Percentiles rank a stretch among this genome's conserved stretches.
Evolutionary conservation across 169 alveolate species (phyloP).

Genomic region (Plasmodium vivax): DNA sequence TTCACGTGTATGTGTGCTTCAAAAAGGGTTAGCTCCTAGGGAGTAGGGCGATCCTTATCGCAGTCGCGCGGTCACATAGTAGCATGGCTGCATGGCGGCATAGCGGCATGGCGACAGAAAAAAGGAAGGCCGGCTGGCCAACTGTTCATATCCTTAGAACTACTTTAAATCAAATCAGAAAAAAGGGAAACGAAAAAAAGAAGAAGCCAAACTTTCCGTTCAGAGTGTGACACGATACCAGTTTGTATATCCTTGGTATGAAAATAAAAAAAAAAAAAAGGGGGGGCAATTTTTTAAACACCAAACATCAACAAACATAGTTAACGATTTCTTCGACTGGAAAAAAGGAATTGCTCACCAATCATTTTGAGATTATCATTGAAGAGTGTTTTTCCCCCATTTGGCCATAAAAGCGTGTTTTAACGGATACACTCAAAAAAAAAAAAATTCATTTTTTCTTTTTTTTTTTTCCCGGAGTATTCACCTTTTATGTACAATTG

Average conservation of each 20-base stretch:
- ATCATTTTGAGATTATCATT: background rate
- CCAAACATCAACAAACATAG: background rate
- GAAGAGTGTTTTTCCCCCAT: background rate
- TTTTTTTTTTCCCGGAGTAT: background rate
- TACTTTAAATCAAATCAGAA: background rate
- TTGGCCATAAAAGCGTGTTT: background rate
- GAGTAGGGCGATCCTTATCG: background rate
- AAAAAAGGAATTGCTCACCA: background rate
- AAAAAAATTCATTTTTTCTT: background rate
- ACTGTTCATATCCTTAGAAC: background rate
- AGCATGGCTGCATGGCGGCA: background rate
- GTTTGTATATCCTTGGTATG: background rate
- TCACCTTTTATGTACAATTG: background rate
- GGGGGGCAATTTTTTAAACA: background rate
- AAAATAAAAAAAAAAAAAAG: background rate
- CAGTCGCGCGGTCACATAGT: background rate
- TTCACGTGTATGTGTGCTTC: background rate
- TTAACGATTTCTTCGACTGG: background rate
- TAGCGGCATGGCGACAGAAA: background rate
- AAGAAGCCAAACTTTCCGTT: background rate
- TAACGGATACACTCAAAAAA: background rate
- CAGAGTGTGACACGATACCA: background rate
- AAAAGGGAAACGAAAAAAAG: background rate
- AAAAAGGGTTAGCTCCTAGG: background rate
- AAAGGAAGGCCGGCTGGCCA: background rate